These are phyloP conservation scores for Acanthamoeba castellanii DNA, from an alignment of 208 protist species.

Conservation along the genomic window DNA sequence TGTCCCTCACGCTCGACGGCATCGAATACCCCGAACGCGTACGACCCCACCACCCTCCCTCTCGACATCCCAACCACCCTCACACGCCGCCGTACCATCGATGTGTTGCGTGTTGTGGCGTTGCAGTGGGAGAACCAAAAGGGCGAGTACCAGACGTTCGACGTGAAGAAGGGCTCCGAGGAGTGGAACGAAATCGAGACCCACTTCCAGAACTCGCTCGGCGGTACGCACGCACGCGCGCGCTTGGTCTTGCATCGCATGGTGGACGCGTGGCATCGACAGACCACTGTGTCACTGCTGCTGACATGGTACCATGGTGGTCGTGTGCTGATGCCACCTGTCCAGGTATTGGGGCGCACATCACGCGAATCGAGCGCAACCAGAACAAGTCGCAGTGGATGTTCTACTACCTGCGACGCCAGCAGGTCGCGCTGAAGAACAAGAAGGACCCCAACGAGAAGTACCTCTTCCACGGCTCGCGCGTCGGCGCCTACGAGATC, in stretches of 20 bases:
- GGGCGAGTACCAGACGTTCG: not conserved
- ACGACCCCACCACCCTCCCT: not conserved
- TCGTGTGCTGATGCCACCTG: too few species aligned
- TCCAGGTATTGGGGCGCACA: not conserved
- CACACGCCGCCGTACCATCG: too few species aligned
- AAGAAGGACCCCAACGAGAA: conserved; percentile 36
- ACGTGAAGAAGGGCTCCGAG: conserved; percentile 10
- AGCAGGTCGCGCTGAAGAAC: conserved; percentile 50
- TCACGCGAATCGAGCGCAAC: conserved; percentile 34
- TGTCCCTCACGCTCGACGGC: not conserved
- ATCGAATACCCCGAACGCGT: conserved; percentile 36
- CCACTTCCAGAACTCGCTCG: not conserved
- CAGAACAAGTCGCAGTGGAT: conserved; percentile 36
- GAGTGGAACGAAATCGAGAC: conserved; percentile 29
- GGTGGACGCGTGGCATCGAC: too few species aligned
- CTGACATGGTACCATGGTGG: too few species aligned
- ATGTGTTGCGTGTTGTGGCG: too few species aligned
- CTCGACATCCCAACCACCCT: too few species aligned
- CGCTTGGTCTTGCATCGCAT: too few species aligned
- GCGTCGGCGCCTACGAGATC: conserved; percentile 20
- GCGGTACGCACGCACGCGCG: not conserved
- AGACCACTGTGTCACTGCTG: too few species aligned
- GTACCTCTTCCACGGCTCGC: conserved; percentile 18
- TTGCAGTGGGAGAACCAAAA: conserved; percentile 11
- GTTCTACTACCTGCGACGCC: conserved; percentile 42